Evolutionary conservation across 2,329 filamentous ascomycete genomes (phyloP).

Genomic region (Trichoderma aggressivum): DNA sequence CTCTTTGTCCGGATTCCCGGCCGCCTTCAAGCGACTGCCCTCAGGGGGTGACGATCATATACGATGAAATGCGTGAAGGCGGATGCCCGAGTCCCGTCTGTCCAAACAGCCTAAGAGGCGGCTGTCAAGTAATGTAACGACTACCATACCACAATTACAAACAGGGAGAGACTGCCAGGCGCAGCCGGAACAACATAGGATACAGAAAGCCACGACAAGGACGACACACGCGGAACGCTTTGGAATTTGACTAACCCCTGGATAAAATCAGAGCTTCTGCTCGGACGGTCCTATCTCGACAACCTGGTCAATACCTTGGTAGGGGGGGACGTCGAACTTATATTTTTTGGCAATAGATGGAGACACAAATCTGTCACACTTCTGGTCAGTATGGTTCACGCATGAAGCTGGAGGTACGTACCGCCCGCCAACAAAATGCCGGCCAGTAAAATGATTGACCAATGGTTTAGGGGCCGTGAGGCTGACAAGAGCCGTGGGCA

Average conservation of each 20-base stretch:
- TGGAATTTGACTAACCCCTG: background rate
- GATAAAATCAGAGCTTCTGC: constrained; percentile 48
- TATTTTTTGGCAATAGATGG: constrained; percentile 79
- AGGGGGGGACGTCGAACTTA: constrained; percentile 75
- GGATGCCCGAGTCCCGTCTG: constrained; percentile 58
- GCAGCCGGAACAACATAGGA: constrained; percentile 6
- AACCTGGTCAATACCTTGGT: constrained; percentile 84
- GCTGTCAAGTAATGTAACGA: constrained; percentile 52
- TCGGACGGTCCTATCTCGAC: constrained; percentile 63
- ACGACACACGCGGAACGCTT: constrained; percentile 14
- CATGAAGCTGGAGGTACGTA: constrained; percentile 38
- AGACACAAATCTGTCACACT: constrained; percentile 65
- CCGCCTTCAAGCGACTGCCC: constrained; percentile 49
- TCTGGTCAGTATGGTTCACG: background rate
- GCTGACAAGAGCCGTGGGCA: constrained; percentile 77
- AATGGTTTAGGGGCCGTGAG: constrained; percentile 92
- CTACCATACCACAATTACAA: background rate
- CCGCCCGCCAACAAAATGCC: constrained; percentile 89
- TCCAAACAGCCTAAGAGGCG: constrained; percentile 55
- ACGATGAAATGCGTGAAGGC: constrained; percentile 49
- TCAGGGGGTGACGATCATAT: constrained; percentile 38
- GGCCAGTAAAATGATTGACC: constrained; percentile 76
- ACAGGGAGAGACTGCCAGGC: background rate
- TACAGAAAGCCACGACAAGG: background rate
- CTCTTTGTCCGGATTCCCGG: constrained; percentile 52